Evolutionary conservation across 345 rosid species (phyloP).

Genomic region (Mangifera indica): DNA sequence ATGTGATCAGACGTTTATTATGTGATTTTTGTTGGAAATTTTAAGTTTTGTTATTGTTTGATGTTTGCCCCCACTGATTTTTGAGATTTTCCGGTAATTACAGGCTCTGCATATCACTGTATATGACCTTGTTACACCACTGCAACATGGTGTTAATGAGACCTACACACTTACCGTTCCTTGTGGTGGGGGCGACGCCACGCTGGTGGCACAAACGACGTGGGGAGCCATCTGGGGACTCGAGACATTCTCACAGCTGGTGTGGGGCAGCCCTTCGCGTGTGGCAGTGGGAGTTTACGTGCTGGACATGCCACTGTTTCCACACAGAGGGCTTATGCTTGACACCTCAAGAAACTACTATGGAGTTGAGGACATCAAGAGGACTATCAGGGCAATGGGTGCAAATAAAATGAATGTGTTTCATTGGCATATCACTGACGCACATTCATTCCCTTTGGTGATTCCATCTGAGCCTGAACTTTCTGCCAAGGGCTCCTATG

Average conservation of each 20-base stretch:
- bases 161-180: slow-evolving; percentile 66
- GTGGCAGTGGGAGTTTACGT: slow-evolving; percentile 49
- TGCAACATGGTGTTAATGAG: slow-evolving; percentile 67
- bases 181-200: slow-evolving; percentile 25
- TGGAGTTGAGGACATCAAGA: slow-evolving; percentile 56
- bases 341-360: slow-evolving; percentile 88
- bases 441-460: slow-evolving; percentile 78
- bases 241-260: slow-evolving; percentile 82
- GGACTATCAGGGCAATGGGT: slow-evolving; percentile 71
- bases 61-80: too few relatives aligned
- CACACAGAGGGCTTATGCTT: slow-evolving; percentile 64
- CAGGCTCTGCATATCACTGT: slow-evolving; percentile 43
- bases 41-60: too few relatives aligned
- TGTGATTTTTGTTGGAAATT: too few relatives aligned
- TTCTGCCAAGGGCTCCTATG: slow-evolving; percentile 70
- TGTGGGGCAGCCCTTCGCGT: slow-evolving; percentile 57
- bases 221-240: slow-evolving; percentile 94
- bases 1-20: too few relatives aligned
- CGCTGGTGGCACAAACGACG: slow-evolving; percentile 46
- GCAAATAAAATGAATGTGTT: slow-evolving; percentile 82
- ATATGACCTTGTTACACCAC: slow-evolving; percentile 46
- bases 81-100: slow-evolving; percentile 14
- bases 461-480: slow-evolving; percentile 78
- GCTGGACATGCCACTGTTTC: slow-evolving; percentile 62
- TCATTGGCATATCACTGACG: slow-evolving; percentile 89